Base-by-base conservation (phyloP, 2,329 filamentous ascomycete species). In the Fusarium floridanum region DNA sequence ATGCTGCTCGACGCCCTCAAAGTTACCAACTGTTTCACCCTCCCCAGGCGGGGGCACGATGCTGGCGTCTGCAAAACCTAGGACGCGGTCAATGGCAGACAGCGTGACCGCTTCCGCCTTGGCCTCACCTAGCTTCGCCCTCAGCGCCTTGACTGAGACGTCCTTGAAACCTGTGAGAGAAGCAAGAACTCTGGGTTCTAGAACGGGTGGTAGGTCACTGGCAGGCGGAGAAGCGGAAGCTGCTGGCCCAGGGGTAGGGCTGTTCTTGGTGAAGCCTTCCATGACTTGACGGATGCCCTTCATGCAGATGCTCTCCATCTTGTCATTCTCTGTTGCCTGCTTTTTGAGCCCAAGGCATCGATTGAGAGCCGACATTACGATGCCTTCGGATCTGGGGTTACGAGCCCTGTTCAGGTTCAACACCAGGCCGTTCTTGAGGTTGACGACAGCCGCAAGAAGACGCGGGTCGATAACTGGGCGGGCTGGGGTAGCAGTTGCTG, bases 311-410 rank as follows among this genome's bases (percentile, higher is more conserved):
- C 81, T 79, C 70, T 88, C 87, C 78, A 88, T 83, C 67, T 83
- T 82, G 41, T 86, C 84, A 63, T 85, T 84, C 48, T 85, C 85
- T 0, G 84, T 85, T 8, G 83, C 82, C 48, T 83, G 81, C 27
- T 82, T 82, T 70, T 87, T 85, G 56, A 89, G 82, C 0, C 86
- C 86, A 11, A 89, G 79, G 53, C 84, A 86, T 29, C 87, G 86
- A 71, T 88, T 88, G 70, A 89, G 81, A 14, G 87, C 87, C 8
- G 86, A 88, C 83, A 88, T 87, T 68, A 88, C 85, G 27, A 88
- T 84, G 27, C 84, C 85, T 66, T 88, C 84, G 17, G 86, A 82
- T 66, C 84, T 82, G 29, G 84, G 83, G 14, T 82, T 82, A 16
- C 83, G 81, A 1, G 84, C 83, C 70, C 84, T 85, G 60, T 82